Base-by-base conservation (phyloP, 2,329 filamentous ascomycete genomes). In the Trichothecium roseum region DNA sequence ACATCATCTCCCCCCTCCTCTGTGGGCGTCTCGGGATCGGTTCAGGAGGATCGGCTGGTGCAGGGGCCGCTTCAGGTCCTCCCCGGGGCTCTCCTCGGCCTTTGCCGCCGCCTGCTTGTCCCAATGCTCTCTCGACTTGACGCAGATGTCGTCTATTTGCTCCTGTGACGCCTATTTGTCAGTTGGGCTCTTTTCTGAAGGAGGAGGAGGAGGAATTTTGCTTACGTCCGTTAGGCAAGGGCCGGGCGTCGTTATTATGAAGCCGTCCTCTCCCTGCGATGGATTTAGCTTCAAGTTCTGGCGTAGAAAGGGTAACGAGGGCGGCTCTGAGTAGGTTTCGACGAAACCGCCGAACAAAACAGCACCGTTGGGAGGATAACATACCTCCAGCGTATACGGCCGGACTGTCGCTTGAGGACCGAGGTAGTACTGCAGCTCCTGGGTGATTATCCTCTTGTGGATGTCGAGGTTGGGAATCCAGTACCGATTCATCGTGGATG, bases 111-210 rank as follows among this genome's bases (percentile, higher is more conserved):
- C 68, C 51, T 75, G 68, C 43, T 46, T 47, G 43, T 75, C 68
- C 70, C 70, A 77, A 41, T 72, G 57, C 37, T 74, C 68, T 41
- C 63, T 71, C 26, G 72, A 75, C 51, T 75, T 75, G 41, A 62
- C 53, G 52, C 72, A 77, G 37, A 77, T 74, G 45, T 77, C 72
- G 47, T 77, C 70, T 43, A 77, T 76, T 62, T 77, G 72, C 55
- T 75, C 72, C 72, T 76, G 32, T 10, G 13, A 3, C 18, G 4
- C 8, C 3, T 17, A n/a, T n/a, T n/a, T n/a, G n/a, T n/a, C n/a
- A n/a, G n/a, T n/a, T n/a, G n/a, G n/a, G n/a, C n/a, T n/a, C n/a
- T n/a, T n/a, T n/a, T n/a, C n/a, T n/a, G n/a, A 10, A 9, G 18
- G 4, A 12, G 5, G 20, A 24, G 20, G 20, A 6, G 20, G 10